phyloP scores from a whole-genome alignment of 2,329 filamentous ascomycete genomes.

The Falciphora oryzae region DNA sequence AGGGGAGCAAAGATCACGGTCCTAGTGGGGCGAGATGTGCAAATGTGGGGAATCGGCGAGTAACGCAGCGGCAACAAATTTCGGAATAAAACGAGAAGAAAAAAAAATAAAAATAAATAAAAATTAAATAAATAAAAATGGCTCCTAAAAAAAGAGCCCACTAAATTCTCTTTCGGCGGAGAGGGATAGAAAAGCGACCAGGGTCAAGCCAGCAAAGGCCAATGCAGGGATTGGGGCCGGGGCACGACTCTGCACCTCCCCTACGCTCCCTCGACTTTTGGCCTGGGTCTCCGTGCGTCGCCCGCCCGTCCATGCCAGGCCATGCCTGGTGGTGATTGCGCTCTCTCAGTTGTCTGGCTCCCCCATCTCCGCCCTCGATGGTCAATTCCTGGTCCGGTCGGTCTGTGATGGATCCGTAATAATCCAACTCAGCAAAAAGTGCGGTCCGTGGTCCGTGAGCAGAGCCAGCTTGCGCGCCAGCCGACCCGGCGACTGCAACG shows the following conservation, averaged over 20 bases:
- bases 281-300: not conserved
- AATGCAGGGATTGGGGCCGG: not conserved
- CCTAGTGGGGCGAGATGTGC: not conserved
- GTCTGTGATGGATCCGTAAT: not conserved
- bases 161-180: not conserved
- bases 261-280: not conserved
- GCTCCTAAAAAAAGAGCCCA: not conserved
- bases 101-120: not conserved
- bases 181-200: not conserved
- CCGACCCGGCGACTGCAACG: not conserved
- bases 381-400: not conserved
- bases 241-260: not conserved
- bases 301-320: too few relatives aligned
- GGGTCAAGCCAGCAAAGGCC: not conserved
- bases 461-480: not conserved
- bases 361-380: not conserved
- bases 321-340: not conserved
- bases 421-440: not conserved
- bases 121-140: slow-evolving; percentile 9
- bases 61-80: slow-evolving; percentile 1
- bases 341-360: not conserved
- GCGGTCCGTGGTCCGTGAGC: slow-evolving; percentile 1
- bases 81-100: slow-evolving; percentile 4
- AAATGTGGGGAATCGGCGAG: not conserved
- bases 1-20: not conserved